Evolutionary conservation across 495 filamentous ascomycete genomes (phyloP).

Genomic region (Cercophora samala): DNA sequence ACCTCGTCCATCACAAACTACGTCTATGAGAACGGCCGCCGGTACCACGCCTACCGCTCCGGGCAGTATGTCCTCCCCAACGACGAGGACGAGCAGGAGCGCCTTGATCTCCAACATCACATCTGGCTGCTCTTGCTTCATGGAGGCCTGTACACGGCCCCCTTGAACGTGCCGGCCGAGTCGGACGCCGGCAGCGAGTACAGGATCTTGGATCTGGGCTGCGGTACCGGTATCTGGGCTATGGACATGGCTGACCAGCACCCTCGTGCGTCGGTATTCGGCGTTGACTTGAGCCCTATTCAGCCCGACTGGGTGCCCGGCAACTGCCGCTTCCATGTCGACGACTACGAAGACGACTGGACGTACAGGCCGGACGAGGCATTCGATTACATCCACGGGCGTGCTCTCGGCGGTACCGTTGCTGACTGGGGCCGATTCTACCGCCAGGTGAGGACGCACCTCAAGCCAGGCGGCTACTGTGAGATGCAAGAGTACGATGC

Average conservation of each 20-base stretch:
- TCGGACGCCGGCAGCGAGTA: conserved; percentile 12
- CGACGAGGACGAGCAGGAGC: conserved; percentile 31
- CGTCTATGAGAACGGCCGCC: conserved; percentile 32
- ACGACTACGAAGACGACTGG: conserved; percentile 59
- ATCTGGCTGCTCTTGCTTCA: conserved; percentile 20
- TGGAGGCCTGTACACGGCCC: conserved; percentile 47
- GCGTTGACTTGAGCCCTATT: conserved; percentile 45
- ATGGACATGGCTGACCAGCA: conserved; percentile 43
- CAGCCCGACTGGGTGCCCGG: conserved; percentile 44
- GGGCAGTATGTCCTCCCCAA: conserved; percentile 32
- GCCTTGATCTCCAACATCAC: conserved; percentile 29
- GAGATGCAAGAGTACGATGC: conserved; percentile 54
- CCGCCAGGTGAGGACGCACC: conserved; percentile 45
- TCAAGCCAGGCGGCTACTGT: conserved; percentile 58
- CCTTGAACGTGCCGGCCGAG: conserved; percentile 42
- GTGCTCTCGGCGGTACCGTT: conserved; percentile 55
- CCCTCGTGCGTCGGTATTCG: conserved; percentile 38
- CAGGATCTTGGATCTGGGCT: conserved; percentile 57
- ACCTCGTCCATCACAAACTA: conserved; percentile 31
- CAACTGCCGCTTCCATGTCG: conserved; percentile 55
- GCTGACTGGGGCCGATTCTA: conserved; percentile 57
- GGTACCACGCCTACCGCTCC: conserved; percentile 31
- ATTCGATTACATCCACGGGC: conserved; percentile 63
- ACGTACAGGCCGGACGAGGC: conserved; percentile 44
- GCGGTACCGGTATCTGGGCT: conserved; percentile 62